Evolutionary conservation across 331 rosid genomes (phyloP).

Genomic region (Phaseolus coccineus): DNA sequence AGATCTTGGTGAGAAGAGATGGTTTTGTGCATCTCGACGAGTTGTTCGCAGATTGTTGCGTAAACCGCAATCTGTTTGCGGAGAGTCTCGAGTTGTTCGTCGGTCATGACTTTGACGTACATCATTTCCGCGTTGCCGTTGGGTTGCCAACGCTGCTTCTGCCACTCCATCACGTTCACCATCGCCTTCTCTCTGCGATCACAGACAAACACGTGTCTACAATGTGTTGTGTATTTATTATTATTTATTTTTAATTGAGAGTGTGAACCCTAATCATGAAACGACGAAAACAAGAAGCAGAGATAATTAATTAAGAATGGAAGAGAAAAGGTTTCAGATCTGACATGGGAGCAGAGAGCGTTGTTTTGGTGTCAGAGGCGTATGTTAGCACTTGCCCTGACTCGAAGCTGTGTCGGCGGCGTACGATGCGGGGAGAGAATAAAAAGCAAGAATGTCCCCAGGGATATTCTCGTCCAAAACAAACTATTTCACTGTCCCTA

Average conservation of each 20-base stretch:
- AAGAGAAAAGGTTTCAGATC: background rate
- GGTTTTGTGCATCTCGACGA: conserved; percentile 76
- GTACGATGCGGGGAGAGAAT: conserved; percentile 5
- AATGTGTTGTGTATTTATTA: too few relatives aligned
- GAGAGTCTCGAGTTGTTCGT: conserved; percentile 87
- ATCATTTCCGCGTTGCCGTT: conserved; percentile 42
- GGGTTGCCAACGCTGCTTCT: conserved; percentile 42
- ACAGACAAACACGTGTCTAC: background rate
- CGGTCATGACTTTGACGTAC: conserved; percentile 91
- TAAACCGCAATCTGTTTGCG: conserved; percentile 85
- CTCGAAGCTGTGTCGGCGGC: conserved; percentile 28
- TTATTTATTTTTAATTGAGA: background rate
- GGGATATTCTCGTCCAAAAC: conserved; percentile 14
- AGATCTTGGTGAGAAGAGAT: conserved; percentile 77
- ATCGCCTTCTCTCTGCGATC: conserved; percentile 31
- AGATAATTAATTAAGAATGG: background rate
- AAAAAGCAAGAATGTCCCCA: background rate
- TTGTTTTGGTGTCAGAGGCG: conserved; percentile 22
- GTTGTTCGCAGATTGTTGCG: conserved; percentile 79
- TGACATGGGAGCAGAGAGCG: conserved; percentile 31
- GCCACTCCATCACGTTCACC: conserved; percentile 58
- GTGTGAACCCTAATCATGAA: conserved; percentile 20
- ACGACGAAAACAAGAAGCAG: background rate
- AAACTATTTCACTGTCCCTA: background rate
- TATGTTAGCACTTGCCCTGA: conserved; percentile 20